Evolutionary conservation across 108 stramenopile genomes (phyloP).

Genomic region (Cyclotella choctawhatcheeana): DNA sequence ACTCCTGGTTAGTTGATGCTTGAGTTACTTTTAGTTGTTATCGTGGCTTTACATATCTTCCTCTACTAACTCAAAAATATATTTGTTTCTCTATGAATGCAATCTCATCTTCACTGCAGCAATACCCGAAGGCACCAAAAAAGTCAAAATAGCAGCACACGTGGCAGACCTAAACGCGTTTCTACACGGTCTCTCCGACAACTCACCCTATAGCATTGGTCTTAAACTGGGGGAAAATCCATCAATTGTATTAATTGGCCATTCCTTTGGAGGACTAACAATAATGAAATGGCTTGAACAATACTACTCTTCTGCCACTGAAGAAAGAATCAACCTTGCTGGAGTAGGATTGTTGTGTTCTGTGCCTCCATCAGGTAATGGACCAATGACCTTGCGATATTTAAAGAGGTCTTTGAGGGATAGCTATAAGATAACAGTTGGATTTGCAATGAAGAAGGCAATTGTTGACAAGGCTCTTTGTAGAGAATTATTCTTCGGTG

Average conservation of each 20-base stretch:
- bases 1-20: conserved; percentile 37
- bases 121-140: conserved; percentile 38
- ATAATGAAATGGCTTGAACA: conserved; percentile 60
- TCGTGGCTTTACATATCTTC: not conserved
- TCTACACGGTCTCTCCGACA: conserved; percentile 27
- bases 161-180: conserved; percentile 52
- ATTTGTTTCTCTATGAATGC: no score
- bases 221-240: conserved; percentile 34
- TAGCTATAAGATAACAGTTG: conserved; percentile 54
- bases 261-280: conserved; percentile 54
- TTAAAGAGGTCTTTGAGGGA: conserved; percentile 41
- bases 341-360: conserved; percentile 78
- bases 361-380: conserved; percentile 88
- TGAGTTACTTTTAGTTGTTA: not conserved
- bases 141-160: conserved; percentile 45
- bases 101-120: no score
- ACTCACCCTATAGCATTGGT: conserved; percentile 17
- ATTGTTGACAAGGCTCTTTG: conserved; percentile 38
- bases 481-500: conserved; percentile 55
- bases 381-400: conserved; percentile 59
- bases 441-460: conserved; percentile 59
- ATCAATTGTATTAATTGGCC: conserved; percentile 40
- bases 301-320: conserved; percentile 10
- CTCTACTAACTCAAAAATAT: no score
- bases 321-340: conserved; percentile 35